Evolutionary conservation across 2,329 filamentous ascomycete genomes (phyloP).

Genomic region (Trichoderma koningii): DNA sequence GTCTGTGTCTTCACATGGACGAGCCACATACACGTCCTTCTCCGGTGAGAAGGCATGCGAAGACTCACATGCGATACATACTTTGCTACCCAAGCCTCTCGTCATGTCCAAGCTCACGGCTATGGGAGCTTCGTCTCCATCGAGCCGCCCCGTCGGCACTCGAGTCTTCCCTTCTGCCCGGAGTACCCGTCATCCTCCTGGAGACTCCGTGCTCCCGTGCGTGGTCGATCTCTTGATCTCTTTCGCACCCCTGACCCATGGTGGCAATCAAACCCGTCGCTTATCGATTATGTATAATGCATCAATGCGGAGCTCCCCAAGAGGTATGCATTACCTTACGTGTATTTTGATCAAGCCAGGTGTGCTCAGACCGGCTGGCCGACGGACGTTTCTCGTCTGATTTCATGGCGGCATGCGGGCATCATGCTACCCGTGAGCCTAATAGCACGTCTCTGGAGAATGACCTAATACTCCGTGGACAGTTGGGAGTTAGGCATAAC

Average conservation of each 20-base stretch:
- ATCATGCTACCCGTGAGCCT: slow-evolving; percentile 13
- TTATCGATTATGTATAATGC: slow-evolving; percentile 26
- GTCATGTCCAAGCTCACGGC: neutral
- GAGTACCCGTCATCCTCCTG: slow-evolving; percentile 2
- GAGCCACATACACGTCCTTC: too few species aligned
- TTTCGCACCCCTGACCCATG: slow-evolving; percentile 22
- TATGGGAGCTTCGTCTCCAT: slow-evolving; percentile 8
- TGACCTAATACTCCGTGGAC: too few species aligned
- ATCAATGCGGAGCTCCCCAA: neutral
- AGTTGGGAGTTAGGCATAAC: too few species aligned
- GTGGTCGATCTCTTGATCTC: slow-evolving; percentile 22
- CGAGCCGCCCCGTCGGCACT: slow-evolving; percentile 12
- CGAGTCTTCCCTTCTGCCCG: slow-evolving; percentile 6
- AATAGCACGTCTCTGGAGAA: neutral
- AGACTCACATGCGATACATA: too few species aligned
- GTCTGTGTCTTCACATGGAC: too few species aligned
- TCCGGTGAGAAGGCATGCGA: neutral
- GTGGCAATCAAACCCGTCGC: slow-evolving; percentile 26
- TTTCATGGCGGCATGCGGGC: neutral
- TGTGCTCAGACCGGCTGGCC: slow-evolving; percentile 11
- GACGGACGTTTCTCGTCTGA: neutral
- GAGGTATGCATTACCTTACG: neutral
- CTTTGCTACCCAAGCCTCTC: neutral
- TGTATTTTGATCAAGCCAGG: slow-evolving; percentile 6
- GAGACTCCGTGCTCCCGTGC: slow-evolving; percentile 15